phyloP scores from a whole-genome alignment of 2,329 filamentous ascomycete species.

The Fusarium sp. region DNA sequence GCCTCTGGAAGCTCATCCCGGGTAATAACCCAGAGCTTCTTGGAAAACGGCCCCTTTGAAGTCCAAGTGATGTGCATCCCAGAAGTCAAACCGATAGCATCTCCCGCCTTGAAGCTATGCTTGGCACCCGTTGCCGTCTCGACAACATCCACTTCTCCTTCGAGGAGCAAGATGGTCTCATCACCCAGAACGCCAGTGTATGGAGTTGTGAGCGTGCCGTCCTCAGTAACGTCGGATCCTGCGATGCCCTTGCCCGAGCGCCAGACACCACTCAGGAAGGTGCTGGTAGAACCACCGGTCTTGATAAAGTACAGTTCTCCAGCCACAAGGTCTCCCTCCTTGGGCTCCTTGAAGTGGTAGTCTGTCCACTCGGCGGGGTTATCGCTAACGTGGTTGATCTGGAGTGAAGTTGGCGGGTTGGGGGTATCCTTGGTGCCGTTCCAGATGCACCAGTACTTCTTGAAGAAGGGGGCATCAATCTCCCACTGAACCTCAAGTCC shows the following conservation, averaged over 20 bases:
- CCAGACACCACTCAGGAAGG: conserved; percentile 12
- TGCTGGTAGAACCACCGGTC: conserved; percentile 13
- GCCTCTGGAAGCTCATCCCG: background rate
- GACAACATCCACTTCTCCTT: background rate
- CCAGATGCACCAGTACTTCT: conserved; percentile 20
- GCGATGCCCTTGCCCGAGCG: conserved; percentile 9
- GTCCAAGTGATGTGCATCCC: conserved; percentile 13
- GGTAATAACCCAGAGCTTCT: conserved; percentile 13
- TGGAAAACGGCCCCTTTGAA: conserved; percentile 12
- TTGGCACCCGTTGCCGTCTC: conserved; percentile 5
- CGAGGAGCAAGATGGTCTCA: background rate
- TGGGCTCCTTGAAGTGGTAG: conserved; percentile 29
- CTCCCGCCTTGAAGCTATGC: conserved; percentile 12
- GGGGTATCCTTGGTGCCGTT: conserved; percentile 1
- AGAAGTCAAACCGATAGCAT: conserved; percentile 7
- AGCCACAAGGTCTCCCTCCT: conserved; percentile 26
- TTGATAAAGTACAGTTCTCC: conserved; percentile 30
- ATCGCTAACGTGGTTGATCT: conserved; percentile 15
- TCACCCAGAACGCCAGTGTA: background rate
- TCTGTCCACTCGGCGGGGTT: conserved; percentile 21
- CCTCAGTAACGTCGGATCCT: background rate
- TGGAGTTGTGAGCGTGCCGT: background rate
- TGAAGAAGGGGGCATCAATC: conserved; percentile 6
- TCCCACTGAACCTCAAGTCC: conserved; percentile 9
- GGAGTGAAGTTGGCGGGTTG: conserved; percentile 4